These are phyloP conservation scores for Exophiala oligosperma DNA, from an alignment of 2,329 filamentous ascomycete genomes.

Conservation along the genomic window DNA sequence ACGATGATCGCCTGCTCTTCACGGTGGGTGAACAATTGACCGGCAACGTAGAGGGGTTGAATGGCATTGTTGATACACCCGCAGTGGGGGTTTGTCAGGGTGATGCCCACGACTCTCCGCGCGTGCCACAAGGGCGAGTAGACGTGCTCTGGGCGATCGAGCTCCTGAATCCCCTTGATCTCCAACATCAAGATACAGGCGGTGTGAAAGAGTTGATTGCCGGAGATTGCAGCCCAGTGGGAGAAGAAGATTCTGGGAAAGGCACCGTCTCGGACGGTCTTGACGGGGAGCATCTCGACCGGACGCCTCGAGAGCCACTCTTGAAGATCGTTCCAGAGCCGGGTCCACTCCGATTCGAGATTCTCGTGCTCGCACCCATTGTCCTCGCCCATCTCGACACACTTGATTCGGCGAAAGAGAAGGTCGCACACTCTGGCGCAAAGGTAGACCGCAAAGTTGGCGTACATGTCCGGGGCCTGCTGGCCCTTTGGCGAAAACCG, in stretches of 20 bases:
- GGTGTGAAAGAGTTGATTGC: slow-evolving; percentile 59
- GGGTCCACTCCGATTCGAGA: slow-evolving; percentile 49
- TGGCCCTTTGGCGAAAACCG: slow-evolving; percentile 38
- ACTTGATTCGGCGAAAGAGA: slow-evolving; percentile 50
- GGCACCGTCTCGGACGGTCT: slow-evolving; percentile 28
- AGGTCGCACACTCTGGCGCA: slow-evolving; percentile 55
- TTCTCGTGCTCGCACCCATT: slow-evolving; percentile 45
- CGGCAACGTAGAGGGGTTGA: slow-evolving; percentile 59
- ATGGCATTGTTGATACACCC: slow-evolving; percentile 60
- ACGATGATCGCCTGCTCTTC: slow-evolving; percentile 46
- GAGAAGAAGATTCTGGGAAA: slow-evolving; percentile 56
- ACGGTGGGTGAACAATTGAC: slow-evolving; percentile 54
- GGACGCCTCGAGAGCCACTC: slow-evolving; percentile 51
- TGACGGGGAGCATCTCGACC: slow-evolving; percentile 47
- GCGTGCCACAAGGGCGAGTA: slow-evolving; percentile 50
- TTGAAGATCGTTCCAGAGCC: slow-evolving; percentile 53
- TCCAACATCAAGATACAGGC: slow-evolving; percentile 54
- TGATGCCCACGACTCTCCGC: slow-evolving; percentile 57
- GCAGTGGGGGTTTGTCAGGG: slow-evolving; percentile 55
- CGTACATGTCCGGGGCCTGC: slow-evolving; percentile 54
- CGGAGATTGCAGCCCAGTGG: slow-evolving; percentile 57
- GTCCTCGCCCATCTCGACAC: slow-evolving; percentile 48
- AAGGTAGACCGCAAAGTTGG: slow-evolving; percentile 61
- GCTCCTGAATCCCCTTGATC: slow-evolving; percentile 30
- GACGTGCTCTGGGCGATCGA: neutral